Base-by-base conservation (phyloP, 2,329 filamentous ascomycete genomes). In the Canariomyces notabilis region DNA sequence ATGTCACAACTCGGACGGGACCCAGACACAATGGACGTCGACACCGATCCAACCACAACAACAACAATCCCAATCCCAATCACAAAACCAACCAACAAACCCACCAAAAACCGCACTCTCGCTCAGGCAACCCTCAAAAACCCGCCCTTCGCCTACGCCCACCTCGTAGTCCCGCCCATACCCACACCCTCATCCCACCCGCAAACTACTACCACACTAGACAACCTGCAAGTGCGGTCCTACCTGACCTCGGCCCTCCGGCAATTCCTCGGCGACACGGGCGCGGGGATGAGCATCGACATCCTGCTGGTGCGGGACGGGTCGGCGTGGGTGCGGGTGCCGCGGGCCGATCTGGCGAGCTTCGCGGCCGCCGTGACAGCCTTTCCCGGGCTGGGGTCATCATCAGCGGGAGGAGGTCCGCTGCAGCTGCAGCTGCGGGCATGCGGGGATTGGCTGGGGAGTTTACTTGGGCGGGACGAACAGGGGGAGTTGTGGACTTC, bases 191-290 rank as follows among this genome's bases (percentile, higher is more conserved):
- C 47, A 26, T 20, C 44, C 23, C 4, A 5, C 20, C 5, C 36
- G 7, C 4, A 36, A 18, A 15, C 36, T 57, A 63, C 22, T 48
- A 54, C 12, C 53, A 58, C 15, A 1, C 67, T 87, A 5, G 85
- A 89, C 63, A 68, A 73, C 2, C 67, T 89, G 2, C 82, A 81
- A 31, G 71, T 77, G 15, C 79, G 78, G 26, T 70, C 79, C 0
- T 82, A 85, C 59, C 77, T 85, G 55, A 78, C 76, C 2, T 64
- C 75, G 1, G 82, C 85, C 0, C 68, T 91, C 6, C 71, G 70
- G 1, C 77, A 85, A 51, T 89, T 87, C 57, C 76, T 91, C 1
- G 87, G 87, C 16, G 66, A 79, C 15, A 81, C 79, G 0, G 87
- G 87, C 9, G 67, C 74, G 2, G 80, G 79, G 9, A 81, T 90